Evolutionary conservation across 345 rosid genomes (phyloP).

Genomic region (Abelmoschus esculentus): DNA sequence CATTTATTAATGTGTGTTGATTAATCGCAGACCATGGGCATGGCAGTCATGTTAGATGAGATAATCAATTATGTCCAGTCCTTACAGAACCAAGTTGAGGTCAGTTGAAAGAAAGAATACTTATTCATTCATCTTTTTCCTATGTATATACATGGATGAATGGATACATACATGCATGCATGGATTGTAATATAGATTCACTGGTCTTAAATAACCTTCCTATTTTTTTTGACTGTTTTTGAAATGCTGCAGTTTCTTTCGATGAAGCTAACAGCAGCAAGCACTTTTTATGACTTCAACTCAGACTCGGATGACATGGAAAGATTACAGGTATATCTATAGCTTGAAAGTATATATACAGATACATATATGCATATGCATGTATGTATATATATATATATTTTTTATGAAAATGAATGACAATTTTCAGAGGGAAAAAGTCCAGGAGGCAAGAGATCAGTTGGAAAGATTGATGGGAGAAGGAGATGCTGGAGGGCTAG

Average conservation of each 20-base stretch:
- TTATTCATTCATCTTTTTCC: not conserved
- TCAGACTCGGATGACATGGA: slow-evolving; percentile 59
- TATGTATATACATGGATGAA: not conserved
- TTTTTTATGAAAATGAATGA: not conserved
- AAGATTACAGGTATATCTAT: slow-evolving; percentile 11
- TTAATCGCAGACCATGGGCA: slow-evolving; percentile 67
- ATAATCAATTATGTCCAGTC: slow-evolving; percentile 78
- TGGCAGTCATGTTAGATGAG: slow-evolving; percentile 79
- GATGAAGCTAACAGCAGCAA: slow-evolving; percentile 78
- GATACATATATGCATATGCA: no score
- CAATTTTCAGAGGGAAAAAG: slow-evolving; percentile 46
- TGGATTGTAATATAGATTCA: not conserved
- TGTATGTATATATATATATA: no score
- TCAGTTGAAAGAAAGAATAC: slow-evolving; percentile 15
- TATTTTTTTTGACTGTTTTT: not conserved
- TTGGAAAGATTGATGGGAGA: slow-evolving; percentile 46
- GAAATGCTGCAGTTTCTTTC: slow-evolving; percentile 62
- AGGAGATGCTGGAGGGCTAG: slow-evolving; percentile 32
- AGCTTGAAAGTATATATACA: not conserved
- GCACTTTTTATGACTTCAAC: slow-evolving; percentile 63
- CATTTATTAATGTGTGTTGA: not conserved
- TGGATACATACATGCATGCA: not conserved
- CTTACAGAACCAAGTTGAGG: slow-evolving; percentile 81
- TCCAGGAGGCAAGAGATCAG: slow-evolving; percentile 42
- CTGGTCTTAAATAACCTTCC: no score